phyloP scores from a whole-genome alignment of 1,284 basidiomycete genomes.

The Apiotrichum akiyoshidainum region DNA sequence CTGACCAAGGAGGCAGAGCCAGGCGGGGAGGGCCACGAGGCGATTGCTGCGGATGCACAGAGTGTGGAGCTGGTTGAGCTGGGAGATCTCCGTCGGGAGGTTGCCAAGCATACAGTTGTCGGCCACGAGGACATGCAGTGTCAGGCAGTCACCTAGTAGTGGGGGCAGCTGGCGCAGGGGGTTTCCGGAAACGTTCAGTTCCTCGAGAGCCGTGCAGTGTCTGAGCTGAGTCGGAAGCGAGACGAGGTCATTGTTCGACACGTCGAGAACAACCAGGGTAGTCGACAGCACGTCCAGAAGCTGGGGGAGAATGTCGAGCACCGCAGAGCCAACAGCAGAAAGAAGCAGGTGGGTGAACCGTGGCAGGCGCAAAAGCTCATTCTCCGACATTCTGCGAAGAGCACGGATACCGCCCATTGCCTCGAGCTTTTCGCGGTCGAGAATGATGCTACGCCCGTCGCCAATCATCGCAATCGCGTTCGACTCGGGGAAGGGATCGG shows the following conservation, averaged over 20 bases:
- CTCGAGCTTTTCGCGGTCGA: conserved; percentile 38
- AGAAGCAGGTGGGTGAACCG: conserved; percentile 87
- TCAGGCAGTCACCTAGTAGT: conserved; percentile 70
- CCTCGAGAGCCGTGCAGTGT: conserved; percentile 76
- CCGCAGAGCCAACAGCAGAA: conserved; percentile 63
- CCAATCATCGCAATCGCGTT: conserved; percentile 44
- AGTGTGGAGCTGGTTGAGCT: conserved; percentile 73
- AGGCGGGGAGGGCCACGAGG: conserved; percentile 82
- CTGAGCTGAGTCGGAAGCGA: conserved; percentile 75
- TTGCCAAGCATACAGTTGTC: conserved; percentile 77
- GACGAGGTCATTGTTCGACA: conserved; percentile 78
- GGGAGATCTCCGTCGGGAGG: conserved; percentile 66
- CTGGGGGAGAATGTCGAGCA: conserved; percentile 68
- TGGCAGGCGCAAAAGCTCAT: conserved; percentile 45
- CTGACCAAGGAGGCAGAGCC: conserved; percentile 79
- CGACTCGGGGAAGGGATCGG: conserved; percentile 18
- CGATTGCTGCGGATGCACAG: conserved; percentile 84
- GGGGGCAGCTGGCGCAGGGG: conserved; percentile 77
- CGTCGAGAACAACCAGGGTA: conserved; percentile 81
- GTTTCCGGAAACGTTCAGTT: conserved; percentile 90
- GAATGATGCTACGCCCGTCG: conserved; percentile 42
- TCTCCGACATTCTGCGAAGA: conserved; percentile 21
- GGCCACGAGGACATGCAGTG: conserved; percentile 80
- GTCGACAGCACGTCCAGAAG: conserved; percentile 67
- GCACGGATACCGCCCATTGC: conserved; percentile 41